Evolutionary conservation across 2,329 filamentous ascomycete genomes (phyloP), one percentile per base, ranked within the genome.

Genomic region (Epichloe festucae): DNA sequence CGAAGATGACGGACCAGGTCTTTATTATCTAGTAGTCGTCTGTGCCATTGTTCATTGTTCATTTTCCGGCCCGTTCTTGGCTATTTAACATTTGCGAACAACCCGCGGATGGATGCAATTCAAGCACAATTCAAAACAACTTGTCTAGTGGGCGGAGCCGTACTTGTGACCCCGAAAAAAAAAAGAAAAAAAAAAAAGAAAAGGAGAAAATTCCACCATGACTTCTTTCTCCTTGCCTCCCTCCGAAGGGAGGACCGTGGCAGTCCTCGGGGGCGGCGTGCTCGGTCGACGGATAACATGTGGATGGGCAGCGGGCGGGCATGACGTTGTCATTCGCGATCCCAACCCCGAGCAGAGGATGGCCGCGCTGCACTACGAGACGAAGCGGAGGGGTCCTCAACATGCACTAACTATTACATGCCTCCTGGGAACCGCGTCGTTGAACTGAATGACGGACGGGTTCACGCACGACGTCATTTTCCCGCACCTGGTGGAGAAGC

Each of bases 371-470:
- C 57, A 68, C 34, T 75, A 73, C 58, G 59, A 59, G 1, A 67
- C 66, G 0, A 72, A 67, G 52, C 47, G 46, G 3, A 60, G 71
- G 71, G 0, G 62, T 76, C 2, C 58, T 75, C 39, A 78, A 79
- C 54, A 73, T 71, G 53, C 76, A 79, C 51, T 79, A 63, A 79
- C 51, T 79, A 63, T 57, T 70, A 70, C 51, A 76, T 76, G 73
- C 74, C 73, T 0, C 73, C 70, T 0, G 58, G 59, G n/a, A 69
- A 66, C 54, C 56, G 59, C n/a, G 63, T 71, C 3, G 74, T 78
- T 2, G 76, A 79, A 58, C 61, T 79, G 6, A 79, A 79, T 79
- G 76, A 76, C 75, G 0, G 61, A 67, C 50, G 75, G 75, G 0
- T 56, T 65, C 21, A 79, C 76, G 0, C 55, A 67, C 10, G 51